These are phyloP conservation scores for Udeniomyces megalosporus DNA, from an alignment of 768 basidiomycete genomes.

Conservation along the genomic window DNA sequence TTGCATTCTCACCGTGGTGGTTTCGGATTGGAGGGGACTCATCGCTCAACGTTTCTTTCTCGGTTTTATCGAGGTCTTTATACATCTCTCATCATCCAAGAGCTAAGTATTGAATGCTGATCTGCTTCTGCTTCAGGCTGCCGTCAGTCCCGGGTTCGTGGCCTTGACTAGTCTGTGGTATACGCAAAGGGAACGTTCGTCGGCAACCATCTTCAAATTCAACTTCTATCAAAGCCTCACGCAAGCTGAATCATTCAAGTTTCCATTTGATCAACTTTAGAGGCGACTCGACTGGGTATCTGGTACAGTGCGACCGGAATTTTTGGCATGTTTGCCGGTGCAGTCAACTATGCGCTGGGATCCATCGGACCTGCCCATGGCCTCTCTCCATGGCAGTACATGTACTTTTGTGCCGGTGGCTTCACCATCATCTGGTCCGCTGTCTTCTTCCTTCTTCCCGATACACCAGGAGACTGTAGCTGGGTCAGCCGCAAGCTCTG, in stretches of 20 bases:
- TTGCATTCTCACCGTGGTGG: conserved; percentile 24
- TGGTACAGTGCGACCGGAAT: conserved; percentile 23
- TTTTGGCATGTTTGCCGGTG: conserved; percentile 29
- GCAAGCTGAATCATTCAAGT: neutral
- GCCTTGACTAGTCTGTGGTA: conserved; percentile 31
- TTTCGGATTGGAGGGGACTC: conserved; percentile 19
- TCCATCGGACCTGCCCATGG: neutral
- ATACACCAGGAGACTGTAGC: conserved; percentile 20
- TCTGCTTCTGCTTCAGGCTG: conserved; percentile 9
- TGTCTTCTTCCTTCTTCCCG: conserved; percentile 28
- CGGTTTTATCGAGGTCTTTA: conserved; percentile 23
- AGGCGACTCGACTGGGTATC: conserved; percentile 28
- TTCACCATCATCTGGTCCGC: conserved; percentile 7
- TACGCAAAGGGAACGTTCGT: conserved; percentile 23
- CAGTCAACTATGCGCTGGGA: conserved; percentile 30
- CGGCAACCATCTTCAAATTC: neutral
- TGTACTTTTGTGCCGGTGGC: conserved; percentile 17
- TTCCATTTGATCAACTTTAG: neutral
- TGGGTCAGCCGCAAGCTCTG: conserved; percentile 21
- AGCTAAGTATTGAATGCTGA: too few species aligned
- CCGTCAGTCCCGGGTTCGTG: conserved; percentile 31
- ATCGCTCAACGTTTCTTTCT: conserved; percentile 20
- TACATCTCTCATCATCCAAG: too few species aligned
- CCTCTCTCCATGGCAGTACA: conserved; percentile 25
- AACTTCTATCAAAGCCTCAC: neutral